Evolutionary conservation across 345 rosid species (phyloP).

Genomic region (Carallia brachiata): DNA sequence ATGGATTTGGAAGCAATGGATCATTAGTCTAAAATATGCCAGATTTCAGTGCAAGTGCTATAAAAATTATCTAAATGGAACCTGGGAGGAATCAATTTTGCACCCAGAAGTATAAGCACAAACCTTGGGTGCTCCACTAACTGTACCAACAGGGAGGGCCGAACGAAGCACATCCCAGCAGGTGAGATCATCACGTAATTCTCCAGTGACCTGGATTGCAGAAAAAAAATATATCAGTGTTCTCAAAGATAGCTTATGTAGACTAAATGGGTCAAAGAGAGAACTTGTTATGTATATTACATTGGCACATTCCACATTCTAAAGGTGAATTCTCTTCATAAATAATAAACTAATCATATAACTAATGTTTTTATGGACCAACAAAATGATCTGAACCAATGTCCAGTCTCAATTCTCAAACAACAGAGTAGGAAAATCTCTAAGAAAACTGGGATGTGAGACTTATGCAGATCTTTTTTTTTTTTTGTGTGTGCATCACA

Average conservation of each 20-base stretch:
- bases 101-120: neutral
- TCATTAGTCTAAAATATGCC: neutral
- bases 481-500: neutral
- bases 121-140: slow-evolving; percentile 92
- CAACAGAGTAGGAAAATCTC: no score
- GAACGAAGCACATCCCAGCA: slow-evolving; percentile 82
- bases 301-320: no score
- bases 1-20: neutral
- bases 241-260: neutral
- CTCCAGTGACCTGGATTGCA: slow-evolving; percentile 72
- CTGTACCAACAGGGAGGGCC: slow-evolving; percentile 89
- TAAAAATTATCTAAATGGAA: neutral
- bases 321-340: no score
- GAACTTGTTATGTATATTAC: no score
- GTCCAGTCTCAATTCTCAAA: no score
- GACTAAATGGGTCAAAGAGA: neutral
- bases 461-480: neutral
- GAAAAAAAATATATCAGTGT: neutral
- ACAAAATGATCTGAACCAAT: no score
- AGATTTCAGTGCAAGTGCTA: neutral
- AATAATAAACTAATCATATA: no score
- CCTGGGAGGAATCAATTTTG: neutral
- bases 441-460: neutral
- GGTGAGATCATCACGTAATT: slow-evolving; percentile 59
- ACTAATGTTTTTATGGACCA: no score